Percentiles rank a stretch among this genome's conserved stretches.
Conservation (phyloP, 129 eudicot genomes). For the Saposhnikovia divaricata region DNA sequence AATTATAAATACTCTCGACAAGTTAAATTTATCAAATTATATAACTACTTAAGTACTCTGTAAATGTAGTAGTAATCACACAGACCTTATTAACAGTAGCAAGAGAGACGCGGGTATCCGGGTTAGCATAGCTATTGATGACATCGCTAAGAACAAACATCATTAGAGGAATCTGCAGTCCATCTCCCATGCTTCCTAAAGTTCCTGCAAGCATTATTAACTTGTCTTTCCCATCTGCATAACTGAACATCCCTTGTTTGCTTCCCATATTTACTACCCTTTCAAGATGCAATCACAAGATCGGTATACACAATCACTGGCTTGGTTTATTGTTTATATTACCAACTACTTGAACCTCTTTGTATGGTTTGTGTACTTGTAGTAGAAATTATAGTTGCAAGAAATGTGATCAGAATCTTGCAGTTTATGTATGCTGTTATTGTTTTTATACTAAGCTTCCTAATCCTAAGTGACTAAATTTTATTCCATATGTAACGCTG, state of each 20-base stretch:
- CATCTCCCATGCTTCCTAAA: conserved; percentile 80
- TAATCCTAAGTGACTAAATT: neutral
- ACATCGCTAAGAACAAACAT: conserved; percentile 66
- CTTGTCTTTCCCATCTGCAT: conserved; percentile 49
- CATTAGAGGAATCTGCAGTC: conserved; percentile 56
- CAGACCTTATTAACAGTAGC: conserved; percentile 39
- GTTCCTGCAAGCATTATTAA: conserved; percentile 56
- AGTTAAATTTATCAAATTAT: neutral
- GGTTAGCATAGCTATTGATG: conserved; percentile 53
- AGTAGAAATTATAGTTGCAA: neutral
- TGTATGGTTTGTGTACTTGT: neutral
- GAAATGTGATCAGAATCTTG: conserved; percentile 1
- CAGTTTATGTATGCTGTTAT: conserved; percentile 10
- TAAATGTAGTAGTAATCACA: neutral
- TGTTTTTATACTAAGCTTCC: conserved; percentile 10
- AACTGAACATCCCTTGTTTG: conserved; percentile 48
- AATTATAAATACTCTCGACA: neutral
- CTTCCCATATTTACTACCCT: conserved; percentile 14
- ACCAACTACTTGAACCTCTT: neutral
- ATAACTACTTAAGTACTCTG: neutral
- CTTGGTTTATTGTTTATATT: neutral
- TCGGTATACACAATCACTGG: neutral
- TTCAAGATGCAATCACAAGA: neutral
- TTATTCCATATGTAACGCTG: neutral
- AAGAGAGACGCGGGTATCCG: conserved; percentile 17